Evolutionary conservation across 1,284 basidiomycete genomes (phyloP), one percentile per base, ranked within the genome.

Genomic region (Waitea zeae): DNA sequence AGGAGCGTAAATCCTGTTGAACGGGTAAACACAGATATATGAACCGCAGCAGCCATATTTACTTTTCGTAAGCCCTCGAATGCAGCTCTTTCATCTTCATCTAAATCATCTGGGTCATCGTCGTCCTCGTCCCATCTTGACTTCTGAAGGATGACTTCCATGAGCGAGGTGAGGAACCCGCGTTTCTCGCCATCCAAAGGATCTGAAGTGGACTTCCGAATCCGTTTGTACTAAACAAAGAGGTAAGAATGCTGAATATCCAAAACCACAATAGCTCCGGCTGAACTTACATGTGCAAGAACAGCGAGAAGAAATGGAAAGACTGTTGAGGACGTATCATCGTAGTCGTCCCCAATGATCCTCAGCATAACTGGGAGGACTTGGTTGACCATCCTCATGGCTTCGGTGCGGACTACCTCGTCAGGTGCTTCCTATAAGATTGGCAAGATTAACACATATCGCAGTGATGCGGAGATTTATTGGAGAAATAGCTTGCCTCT

Each of bases 11-110:
- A 46, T 88, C 87, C 77, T 86, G 47, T 7, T n/a, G 34, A 37
- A 27, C 33, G 18, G 22, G 27, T 27, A 31, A n/a, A n/a, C n/a
- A 29, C 43, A 18, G 44, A 38, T 20, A 11, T n/a, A 6, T 9
- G 20, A 14, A 36, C 28, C 15, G 19, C 7, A 13, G 3, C 30
- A 39, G 41, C 15, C 31, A 12, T 12, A 27, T 24, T 20, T 49
- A 81, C 87, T 61, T 82, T 87, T 45, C 95, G 76, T 54, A 96
- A 67, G 38, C 74, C 72, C 39, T 86, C 77, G 46, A 98, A 97
- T 31, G 76, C 77, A 15, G 69, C 70, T 40, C 74, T 68, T 40
- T 93, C 92, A 38, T 97, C 93, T 38, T 90, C 88, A 36, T 93
- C 89, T 31, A 76, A 66, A 43, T 90, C 86, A 24, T 78, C 72